Base-by-base conservation (phyloP, 331 rosid genomes). In the Quercus tomentella region DNA sequence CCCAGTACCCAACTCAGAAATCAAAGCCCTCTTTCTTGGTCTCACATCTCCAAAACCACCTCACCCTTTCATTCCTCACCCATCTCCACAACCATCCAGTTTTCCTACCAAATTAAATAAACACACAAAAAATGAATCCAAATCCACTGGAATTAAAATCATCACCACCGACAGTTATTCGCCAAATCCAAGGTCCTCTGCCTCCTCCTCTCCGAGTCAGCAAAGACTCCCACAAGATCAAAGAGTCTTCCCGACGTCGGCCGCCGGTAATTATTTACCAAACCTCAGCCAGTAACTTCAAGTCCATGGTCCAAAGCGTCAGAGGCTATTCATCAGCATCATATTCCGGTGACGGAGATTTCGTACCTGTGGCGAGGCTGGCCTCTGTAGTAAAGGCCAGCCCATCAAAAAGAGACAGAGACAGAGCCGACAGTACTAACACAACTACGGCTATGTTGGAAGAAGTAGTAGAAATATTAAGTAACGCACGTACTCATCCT, bases 291-390 rank as follows among this genome's bases (percentile, higher is more conserved):
- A 72, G 14, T 60, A 85, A 95, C 51, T 95, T 95, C 89, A 93
- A 83, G 97, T 85, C 94, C 84, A 69, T 88, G 5, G 97, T 95
- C 26, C 98, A 95, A 83, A 91, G 97, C 28, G 97, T 95, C 70
- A 87, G 98, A n/a, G 97, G 97, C 3, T 17, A 73, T 2, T 56
- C 68, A n/a, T n/a, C n/a, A n/a, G n/a, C n/a, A n/a, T n/a, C n/a
- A n/a, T n/a, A n/a, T 2, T 56, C 68, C 11, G 67, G 78, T 79
- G 68, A 84, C 20, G 97, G 95, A 5, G 89, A 86, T n/a, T 72
- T 37, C 0, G 10, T 37, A 37, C 94, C 99, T n/a, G 97, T 96
- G n/a, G 99, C 98, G 6, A 88, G 97, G 22, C 74, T 93, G 0
- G 99, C 99, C 31, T 86, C 98, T 4, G 89, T 95, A 18, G 97